A percentile compares a stretch with the other conserved stretches of the same genome.
Conservation (phyloP, 805 yeast genomes). For the Candida coquimbonensis region DNA sequence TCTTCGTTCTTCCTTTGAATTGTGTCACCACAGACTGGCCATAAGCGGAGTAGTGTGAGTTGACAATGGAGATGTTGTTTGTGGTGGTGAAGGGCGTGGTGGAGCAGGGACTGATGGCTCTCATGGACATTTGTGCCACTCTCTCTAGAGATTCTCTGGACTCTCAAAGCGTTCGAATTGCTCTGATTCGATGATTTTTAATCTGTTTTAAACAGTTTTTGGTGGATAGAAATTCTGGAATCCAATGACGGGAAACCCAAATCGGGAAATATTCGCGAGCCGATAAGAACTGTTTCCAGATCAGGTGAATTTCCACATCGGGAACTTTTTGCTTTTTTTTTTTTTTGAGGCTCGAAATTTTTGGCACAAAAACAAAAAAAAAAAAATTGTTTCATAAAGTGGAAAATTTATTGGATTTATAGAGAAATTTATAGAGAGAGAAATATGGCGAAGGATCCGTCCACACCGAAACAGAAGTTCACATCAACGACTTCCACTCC, state of each 20-base stretch:
- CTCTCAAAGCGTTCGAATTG: too few species aligned
- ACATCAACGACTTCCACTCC: background rate
- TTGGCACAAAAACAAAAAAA: too few species aligned
- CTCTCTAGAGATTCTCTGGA: too few species aligned
- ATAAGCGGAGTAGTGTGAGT: conserved; percentile 30
- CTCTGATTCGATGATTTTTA: too few species aligned
- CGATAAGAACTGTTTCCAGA: background rate
- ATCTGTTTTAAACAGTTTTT: too few species aligned
- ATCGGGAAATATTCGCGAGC: background rate
- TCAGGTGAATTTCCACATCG: background rate
- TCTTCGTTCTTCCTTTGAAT: background rate
- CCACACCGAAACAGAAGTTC: background rate
- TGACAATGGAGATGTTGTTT: conserved; percentile 26
- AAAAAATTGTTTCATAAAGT: too few species aligned
- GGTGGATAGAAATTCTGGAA: too few species aligned
- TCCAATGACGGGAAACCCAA: background rate
- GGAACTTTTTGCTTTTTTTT: background rate
- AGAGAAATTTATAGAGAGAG: too few species aligned
- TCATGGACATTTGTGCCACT: too few species aligned
- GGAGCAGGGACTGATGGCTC: background rate
- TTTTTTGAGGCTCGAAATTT: background rate
- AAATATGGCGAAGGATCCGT: conserved; percentile 3
- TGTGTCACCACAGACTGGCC: conserved; percentile 27
- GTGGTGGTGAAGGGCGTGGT: conserved; percentile 6
- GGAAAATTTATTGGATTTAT: too few species aligned